phyloP scores from a whole-genome alignment of 495 filamentous ascomycete species.

The Aspergillus affinis region DNA sequence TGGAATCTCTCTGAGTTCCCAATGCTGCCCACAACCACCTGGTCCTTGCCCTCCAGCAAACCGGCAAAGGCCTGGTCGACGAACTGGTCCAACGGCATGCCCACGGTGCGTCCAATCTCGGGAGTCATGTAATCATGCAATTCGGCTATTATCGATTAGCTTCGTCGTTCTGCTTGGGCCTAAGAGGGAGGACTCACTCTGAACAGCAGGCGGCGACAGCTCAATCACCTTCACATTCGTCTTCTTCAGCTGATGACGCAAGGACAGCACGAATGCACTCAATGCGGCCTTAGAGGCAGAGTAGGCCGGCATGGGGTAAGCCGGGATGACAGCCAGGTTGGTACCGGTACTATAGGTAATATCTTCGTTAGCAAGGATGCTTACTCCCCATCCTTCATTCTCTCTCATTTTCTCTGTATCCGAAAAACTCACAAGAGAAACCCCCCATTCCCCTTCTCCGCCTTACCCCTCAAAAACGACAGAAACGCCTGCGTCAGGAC shows the following conservation, averaged over 20 bases:
- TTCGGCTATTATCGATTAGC: conserved; percentile 27
- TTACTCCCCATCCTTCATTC: too few relatives aligned
- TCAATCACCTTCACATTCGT: conserved; percentile 60
- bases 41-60: conserved; percentile 50
- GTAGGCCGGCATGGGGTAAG: conserved; percentile 38
- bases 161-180: neutral
- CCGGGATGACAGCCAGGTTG: conserved; percentile 42
- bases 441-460: conserved; percentile 20
- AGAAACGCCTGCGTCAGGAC: conserved; percentile 60
- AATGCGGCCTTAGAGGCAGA: conserved; percentile 47
- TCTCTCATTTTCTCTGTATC: too few relatives aligned
- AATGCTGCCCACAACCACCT: conserved; percentile 33
- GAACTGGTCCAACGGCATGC: conserved; percentile 63
- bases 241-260: conserved; percentile 57
- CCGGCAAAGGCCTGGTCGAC: conserved; percentile 54
- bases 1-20: conserved; percentile 31
- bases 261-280: conserved; percentile 47
- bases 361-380: too few relatives aligned
- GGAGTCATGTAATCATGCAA: conserved; percentile 42
- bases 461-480: conserved; percentile 53
- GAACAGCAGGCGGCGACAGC: conserved; percentile 65
- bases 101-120: conserved; percentile 43
- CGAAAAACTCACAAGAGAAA: conserved; percentile 30
- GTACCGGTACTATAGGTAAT: conserved; percentile 32
- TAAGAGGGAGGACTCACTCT: conserved; percentile 39